A percentile compares a stretch with the other conserved stretches of the same genome.
Conservation (phyloP, 23 red algal species). For the Pyropia yezoensis region DNA sequence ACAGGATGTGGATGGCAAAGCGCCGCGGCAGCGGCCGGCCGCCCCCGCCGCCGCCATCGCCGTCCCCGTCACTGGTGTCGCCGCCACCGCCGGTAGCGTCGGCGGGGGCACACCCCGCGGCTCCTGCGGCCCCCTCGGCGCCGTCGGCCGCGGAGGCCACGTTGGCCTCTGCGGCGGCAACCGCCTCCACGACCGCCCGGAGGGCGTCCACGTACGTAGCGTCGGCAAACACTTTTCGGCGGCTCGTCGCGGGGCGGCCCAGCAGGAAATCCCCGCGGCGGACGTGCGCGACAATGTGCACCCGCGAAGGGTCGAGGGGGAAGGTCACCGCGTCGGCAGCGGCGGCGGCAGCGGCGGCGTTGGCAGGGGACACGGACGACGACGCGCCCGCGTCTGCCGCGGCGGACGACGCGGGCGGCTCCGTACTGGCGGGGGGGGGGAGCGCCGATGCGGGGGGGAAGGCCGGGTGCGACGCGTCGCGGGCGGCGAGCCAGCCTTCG, state of each 20-base stretch:
- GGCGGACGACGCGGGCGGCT: no score
- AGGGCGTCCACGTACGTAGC: conserved; percentile 25
- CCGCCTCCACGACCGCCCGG: conserved; percentile 9
- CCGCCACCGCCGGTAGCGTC: conserved; percentile 7
- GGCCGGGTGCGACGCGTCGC: no score
- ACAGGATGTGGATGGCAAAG: no score
- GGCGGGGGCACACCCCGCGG: conserved; percentile 8
- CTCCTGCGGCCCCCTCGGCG: conserved; percentile 10
- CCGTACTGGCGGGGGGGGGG: no score
- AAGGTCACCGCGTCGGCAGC: no score
- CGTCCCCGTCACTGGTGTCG: background rate
- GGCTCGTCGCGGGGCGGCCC: background rate
- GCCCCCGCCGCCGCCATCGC: no score
- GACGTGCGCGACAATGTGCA: conserved; percentile 34
- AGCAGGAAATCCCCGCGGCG: conserved; percentile 37
- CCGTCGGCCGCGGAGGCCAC: conserved; percentile 11
- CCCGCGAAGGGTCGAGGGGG: background rate
- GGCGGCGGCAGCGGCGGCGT: no score
- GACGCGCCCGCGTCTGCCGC: no score
- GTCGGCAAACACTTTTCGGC: conserved; percentile 21
- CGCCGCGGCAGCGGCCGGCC: no score
- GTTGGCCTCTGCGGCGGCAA: conserved; percentile 18
- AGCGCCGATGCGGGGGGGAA: no score
- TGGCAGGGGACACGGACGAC: no score
- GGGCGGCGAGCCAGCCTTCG: no score